phyloP scores from a whole-genome alignment of 1,139 yeast species.

The Hemisphaericaspora xylanilytica region DNA sequence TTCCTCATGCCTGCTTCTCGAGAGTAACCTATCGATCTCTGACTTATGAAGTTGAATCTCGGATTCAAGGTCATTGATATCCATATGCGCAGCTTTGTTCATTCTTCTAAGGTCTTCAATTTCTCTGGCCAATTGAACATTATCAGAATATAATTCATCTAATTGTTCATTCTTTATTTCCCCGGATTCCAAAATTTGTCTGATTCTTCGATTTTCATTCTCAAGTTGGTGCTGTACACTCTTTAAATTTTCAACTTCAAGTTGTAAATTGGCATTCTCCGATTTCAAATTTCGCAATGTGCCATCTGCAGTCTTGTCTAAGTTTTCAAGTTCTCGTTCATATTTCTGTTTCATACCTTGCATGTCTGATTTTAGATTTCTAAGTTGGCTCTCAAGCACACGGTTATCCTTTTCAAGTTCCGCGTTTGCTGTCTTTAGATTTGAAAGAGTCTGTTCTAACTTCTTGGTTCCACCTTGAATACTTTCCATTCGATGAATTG shows the following conservation, averaged over 20 bases:
- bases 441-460: neutral
- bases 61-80: slow-evolving; percentile 4
- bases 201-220: neutral
- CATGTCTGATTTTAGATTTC: neutral
- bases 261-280: slow-evolving; percentile 2
- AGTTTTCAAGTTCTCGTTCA: neutral
- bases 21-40: slow-evolving; percentile 2
- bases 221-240: slow-evolving; percentile 4
- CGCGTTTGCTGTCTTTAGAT: neutral
- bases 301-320: slow-evolving; percentile 3
- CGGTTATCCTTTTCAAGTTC: slow-evolving; percentile 3
- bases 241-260: slow-evolving; percentile 3
- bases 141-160: slow-evolving; percentile 5
- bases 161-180: slow-evolving; percentile 1
- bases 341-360: neutral
- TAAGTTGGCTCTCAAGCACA: neutral
- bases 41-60: neutral
- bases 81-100: slow-evolving; percentile 3
- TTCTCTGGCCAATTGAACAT: slow-evolving; percentile 1
- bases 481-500: neutral
- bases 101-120: slow-evolving; percentile 4
- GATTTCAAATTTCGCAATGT: slow-evolving; percentile 3
- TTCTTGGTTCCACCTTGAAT: neutral
- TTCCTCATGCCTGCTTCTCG: slow-evolving; percentile 3
- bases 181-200: slow-evolving; percentile 1